Conservation (phyloP, 305 asterid species). For the Fraxinus floribunda region DNA sequence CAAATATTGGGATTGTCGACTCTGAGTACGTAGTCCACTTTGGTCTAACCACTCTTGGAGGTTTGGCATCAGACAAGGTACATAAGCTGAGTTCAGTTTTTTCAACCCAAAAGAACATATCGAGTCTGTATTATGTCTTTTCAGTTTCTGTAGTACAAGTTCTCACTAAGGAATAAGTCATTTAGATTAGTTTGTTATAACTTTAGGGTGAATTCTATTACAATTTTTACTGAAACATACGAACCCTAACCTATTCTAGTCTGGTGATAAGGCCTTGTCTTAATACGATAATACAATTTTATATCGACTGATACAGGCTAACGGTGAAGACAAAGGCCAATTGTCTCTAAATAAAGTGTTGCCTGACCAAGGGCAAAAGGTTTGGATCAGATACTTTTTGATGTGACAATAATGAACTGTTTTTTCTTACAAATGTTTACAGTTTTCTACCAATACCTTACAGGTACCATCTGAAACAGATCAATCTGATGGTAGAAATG, state of each 20-base stretch:
- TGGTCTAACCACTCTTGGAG: slow-evolving; percentile 75
- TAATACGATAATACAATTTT: not conserved
- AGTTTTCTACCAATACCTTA: slow-evolving; percentile 2
- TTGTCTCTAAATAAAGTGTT: slow-evolving; percentile 19
- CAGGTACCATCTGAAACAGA: slow-evolving; percentile 35
- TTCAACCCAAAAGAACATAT: not conserved
- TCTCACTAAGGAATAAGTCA: not conserved
- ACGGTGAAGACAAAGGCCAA: slow-evolving; percentile 24
- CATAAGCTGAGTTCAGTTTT: not conserved
- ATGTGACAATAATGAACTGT: not conserved
- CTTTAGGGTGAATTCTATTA: not conserved
- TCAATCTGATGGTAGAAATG: slow-evolving; percentile 47
- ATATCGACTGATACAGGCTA: slow-evolving; percentile 25
- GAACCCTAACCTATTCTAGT: not conserved
- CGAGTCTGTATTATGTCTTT: not conserved
- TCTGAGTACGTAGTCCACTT: slow-evolving; percentile 67
- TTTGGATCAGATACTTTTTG: slow-evolving; percentile 7
- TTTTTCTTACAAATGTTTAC: not conserved
- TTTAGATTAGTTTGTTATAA: not conserved
- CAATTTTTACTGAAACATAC: not conserved
- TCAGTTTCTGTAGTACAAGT: not conserved
- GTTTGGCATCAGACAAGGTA: slow-evolving; percentile 53
- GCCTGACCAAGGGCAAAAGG: slow-evolving; percentile 25
- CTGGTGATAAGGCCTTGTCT: not conserved
- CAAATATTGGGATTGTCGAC: slow-evolving; percentile 65